Base-by-base conservation (phyloP, 129 eudicot species). In the Pittosporum tobira region DNA sequence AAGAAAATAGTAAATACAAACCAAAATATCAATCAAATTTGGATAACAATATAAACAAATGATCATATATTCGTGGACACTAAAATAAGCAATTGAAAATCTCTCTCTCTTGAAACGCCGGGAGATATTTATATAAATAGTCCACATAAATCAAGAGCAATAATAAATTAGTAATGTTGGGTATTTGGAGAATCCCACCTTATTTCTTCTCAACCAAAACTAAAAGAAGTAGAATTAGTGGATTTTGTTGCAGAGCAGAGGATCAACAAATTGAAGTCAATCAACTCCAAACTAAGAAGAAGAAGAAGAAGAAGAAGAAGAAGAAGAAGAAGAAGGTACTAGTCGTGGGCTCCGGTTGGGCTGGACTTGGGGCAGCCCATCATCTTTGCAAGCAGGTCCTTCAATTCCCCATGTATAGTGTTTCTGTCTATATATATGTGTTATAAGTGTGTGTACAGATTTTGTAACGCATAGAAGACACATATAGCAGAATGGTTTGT, bases 311-410 rank as follows among this genome's bases (percentile, higher is more conserved):
- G 38, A 79, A 67, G 57, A 66, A 66, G 22, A 42, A 42, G 21
- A 42, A 63, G 65, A 77, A 61, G 18, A 79, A 67, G 57, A 66
- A 66, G 22, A 79, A 74, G 38, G 75, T 74, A 2, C 15, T 79
- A 5, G 70, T 79, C 4, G 80, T 74, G 50, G 84, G 84, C 61
- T 79, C 84, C 40, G 84, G 80, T 16, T 74, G 80, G 80, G 77
- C 84, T 50, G 84, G 84, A 15, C 75, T 79, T 46, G 84, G 62
- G 5, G 77, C 84, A 37, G 84, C 84, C 38, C 70, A 79, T 67
- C 84, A 79, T 57, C 84, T 79, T 22, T 73, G 61, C 65, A 74
- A 70, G 63, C 77, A 73, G 80, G 84, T 78, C 42, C 46, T 48
- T 37, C 27, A 24, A 51, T 36, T 5, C 30, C 15, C 2, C 3